Base-by-base conservation (phyloP, 2,329 filamentous ascomycete species). In the Monilinia laxa region DNA sequence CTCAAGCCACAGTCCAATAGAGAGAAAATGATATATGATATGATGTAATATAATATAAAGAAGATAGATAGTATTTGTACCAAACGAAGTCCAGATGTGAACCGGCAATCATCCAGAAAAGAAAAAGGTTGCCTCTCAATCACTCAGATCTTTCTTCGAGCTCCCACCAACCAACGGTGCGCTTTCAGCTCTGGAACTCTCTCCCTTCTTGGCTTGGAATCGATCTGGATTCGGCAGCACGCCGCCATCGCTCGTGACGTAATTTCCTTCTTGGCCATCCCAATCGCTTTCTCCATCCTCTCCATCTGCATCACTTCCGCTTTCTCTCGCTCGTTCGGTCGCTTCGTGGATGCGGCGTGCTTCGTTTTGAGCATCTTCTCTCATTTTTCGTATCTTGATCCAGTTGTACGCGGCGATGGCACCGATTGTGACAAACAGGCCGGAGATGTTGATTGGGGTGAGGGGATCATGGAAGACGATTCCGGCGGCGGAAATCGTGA, bases 361-460 rank as follows among this genome's bases (percentile, higher is more conserved):
- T 38, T 83, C 80, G 45, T 78, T 75, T 73, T 82, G 82, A 1
- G 93, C 92, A 16, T 97, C 91, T 65, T 85, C 80, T 57, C 91
- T 85, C 95, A 99, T 97, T 78, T 91, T 92, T 59, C 82, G 84
- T 70, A 98, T 92, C 78, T 99, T 98, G 78, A 98, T 88, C 76
- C 91, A 97, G 76, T 99, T 99, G 79, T 99, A 99, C 18, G 88
- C 87, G 6, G 82, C 88, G 70, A 99, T 99, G 70, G 92, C 93
- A 53, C 84, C 81, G 72, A 98, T 91, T 0, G 95, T 99, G 60
- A 96, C 87, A n/a, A 96, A 76, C 16, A 99, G 82, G 10, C 95
- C 95, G 20, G 90, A 85, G 12, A 97, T 81, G 77, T 99, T 99
- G 81, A 99, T 87, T 0, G 89, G 82, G 0, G 93, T 97, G 56